phyloP scores from a whole-genome alignment of 306 rosid species.

The Quercus robur region DNA sequence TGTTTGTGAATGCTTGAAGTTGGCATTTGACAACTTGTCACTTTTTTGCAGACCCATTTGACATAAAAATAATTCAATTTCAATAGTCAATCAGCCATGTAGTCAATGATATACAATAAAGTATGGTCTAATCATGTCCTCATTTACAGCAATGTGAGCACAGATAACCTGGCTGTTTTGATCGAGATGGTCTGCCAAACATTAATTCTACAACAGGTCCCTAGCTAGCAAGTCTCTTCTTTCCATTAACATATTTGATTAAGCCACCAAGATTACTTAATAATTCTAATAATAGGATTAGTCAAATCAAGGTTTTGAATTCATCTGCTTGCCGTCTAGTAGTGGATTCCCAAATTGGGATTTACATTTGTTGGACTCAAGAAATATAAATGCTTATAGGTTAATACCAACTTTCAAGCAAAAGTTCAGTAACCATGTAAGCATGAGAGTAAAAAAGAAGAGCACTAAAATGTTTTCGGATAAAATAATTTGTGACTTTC shows the following conservation, averaged over 20 bases:
- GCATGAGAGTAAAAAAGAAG: not conserved
- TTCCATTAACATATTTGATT: not conserved
- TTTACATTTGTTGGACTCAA: not conserved
- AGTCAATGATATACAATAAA: not conserved
- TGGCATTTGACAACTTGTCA: slow-evolving; percentile 17
- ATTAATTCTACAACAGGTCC: not conserved
- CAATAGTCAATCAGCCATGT: not conserved
- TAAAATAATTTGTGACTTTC: not conserved
- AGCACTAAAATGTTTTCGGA: not conserved
- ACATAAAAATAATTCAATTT: not conserved
- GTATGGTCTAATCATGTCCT: not conserved
- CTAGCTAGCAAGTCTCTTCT: not conserved
- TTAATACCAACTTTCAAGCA: not conserved
- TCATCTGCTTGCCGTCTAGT: not conserved
- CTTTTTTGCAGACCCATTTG: not conserved
- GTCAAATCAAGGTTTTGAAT: not conserved
- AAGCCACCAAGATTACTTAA: not conserved
- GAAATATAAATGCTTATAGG: not conserved
- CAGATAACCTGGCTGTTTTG: no score
- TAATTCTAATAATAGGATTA: not conserved
- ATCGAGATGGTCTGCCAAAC: not conserved
- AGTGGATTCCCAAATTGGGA: not conserved
- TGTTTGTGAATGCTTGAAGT: slow-evolving; percentile 2
- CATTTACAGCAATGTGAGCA: not conserved
- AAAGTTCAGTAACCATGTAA: not conserved